phyloP scores from a whole-genome alignment of 257 asterid species.

The Lavandula angustifolia region DNA sequence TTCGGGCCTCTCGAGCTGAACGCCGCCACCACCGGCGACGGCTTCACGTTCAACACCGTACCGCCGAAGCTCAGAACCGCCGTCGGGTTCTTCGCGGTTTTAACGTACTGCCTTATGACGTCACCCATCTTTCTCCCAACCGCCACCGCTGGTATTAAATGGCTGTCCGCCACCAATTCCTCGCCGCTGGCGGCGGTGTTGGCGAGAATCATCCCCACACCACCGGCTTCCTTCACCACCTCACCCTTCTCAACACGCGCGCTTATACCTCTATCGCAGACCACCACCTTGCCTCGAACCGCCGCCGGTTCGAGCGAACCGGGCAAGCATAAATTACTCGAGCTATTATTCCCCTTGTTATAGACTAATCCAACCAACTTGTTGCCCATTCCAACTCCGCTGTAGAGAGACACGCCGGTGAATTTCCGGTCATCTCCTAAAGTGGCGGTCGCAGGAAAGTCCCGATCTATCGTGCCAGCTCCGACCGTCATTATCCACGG shows the following conservation, averaged over 20 bases:
- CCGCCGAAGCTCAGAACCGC: constrained; percentile 54
- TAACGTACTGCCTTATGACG: constrained; percentile 42
- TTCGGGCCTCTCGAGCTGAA: constrained; percentile 70
- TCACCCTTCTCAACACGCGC: constrained; percentile 55
- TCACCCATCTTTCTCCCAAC: constrained; percentile 56
- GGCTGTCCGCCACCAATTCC: constrained; percentile 65
- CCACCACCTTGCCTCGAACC: constrained; percentile 59
- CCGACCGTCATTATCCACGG: no score
- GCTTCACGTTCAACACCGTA: constrained; percentile 61
- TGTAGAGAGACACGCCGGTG: constrained; percentile 54
- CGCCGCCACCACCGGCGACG: constrained; percentile 71
- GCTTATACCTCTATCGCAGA: constrained; percentile 57
- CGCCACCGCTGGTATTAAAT: constrained; percentile 55
- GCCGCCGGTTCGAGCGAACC: constrained; percentile 44
- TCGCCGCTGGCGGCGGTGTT: constrained; percentile 64
- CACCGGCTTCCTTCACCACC: constrained; percentile 42
- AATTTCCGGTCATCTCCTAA: constrained; percentile 48
- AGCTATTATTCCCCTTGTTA: constrained; percentile 29
- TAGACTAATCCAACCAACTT: constrained; percentile 46
- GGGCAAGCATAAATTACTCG: constrained; percentile 47
- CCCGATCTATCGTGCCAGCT: no score
- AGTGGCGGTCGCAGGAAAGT: no score
- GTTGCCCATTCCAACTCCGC: constrained; percentile 49
- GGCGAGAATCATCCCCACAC: constrained; percentile 61
- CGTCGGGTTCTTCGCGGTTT: constrained; percentile 37